A percentile compares a stretch with the other conserved stretches of the same genome.
These are phyloP conservation scores for Solanum hybrid DNA, from an alignment of 305 asterid genomes.

Conservation along the genomic window DNA sequence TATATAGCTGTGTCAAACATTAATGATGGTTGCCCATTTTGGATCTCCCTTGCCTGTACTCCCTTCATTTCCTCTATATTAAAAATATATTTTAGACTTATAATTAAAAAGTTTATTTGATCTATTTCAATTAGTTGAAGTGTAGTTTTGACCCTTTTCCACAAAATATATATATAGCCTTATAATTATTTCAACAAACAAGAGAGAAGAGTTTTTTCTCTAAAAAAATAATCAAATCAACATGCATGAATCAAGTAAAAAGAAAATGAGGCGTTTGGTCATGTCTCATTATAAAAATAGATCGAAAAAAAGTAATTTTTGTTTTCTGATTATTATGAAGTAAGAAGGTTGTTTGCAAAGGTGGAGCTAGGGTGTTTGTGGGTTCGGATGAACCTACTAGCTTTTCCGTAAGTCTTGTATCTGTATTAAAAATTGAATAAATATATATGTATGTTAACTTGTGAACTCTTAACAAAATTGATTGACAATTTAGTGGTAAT, in stretches of 20 bases:
- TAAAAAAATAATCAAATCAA: no score
- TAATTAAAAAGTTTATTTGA: no score
- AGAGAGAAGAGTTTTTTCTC: no score
- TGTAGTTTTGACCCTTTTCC: no score
- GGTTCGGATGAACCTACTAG: background rate
- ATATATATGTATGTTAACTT: background rate
- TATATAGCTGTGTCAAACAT: background rate
- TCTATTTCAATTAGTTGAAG: no score
- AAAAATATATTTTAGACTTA: background rate
- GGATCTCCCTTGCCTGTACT: background rate
- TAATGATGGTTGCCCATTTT: background rate
- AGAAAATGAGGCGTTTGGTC: background rate
- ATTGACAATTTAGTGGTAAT: no score
- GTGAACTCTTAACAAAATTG: background rate
- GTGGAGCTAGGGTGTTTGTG: background rate
- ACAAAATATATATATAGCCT: no score
- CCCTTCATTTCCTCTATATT: background rate
- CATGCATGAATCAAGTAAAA: no score
- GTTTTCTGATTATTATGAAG: background rate
- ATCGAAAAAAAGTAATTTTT: no score
- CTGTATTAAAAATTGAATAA: no score
- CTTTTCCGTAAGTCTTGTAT: no score
- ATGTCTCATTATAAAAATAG: background rate
- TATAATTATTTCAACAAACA: background rate
- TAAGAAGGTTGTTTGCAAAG: background rate